Conservation (phyloP, 2,329 filamentous ascomycete genomes). For the Cladosporium sp. region DNA sequence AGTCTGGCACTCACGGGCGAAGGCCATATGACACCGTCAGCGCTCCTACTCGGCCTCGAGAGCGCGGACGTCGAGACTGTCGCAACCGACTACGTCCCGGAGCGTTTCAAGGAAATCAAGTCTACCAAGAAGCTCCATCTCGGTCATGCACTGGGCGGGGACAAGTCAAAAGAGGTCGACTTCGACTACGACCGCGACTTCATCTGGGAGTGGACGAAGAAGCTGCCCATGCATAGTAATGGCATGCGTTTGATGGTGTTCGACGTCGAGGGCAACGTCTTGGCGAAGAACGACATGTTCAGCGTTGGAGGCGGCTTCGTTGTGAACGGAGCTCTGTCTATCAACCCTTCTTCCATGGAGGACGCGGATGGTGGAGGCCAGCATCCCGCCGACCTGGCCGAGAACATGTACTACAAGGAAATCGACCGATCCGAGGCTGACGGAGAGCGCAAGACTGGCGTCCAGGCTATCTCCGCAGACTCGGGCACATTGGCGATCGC, state of each 20-base stretch:
- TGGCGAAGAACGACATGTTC: conserved; percentile 55
- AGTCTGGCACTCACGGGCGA: conserved; percentile 56
- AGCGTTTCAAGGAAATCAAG: conserved; percentile 52
- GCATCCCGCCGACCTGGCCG: conserved; percentile 53
- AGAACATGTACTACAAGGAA: conserved; percentile 57
- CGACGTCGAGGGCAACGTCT: conserved; percentile 49
- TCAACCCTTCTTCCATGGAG: conserved; percentile 30
- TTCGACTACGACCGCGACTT: conserved; percentile 55
- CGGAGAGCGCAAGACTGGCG: conserved; percentile 49
- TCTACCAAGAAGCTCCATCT: conserved; percentile 48
- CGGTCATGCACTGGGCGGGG: conserved; percentile 45
- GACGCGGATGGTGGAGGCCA: conserved; percentile 29
- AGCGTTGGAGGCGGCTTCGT: conserved; percentile 58
- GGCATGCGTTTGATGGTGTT: conserved; percentile 57
- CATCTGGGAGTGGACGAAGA: conserved; percentile 55
- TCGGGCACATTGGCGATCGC: not conserved
- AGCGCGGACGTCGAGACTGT: conserved; percentile 54
- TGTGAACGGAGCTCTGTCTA: conserved; percentile 54
- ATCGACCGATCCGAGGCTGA: conserved; percentile 52
- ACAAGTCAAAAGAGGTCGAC: conserved; percentile 50
- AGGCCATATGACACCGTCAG: conserved; percentile 56
- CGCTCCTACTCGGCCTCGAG: conserved; percentile 54
- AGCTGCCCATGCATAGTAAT: conserved; percentile 56
- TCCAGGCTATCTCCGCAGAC: conserved; percentile 45
- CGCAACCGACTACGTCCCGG: conserved; percentile 52